A percentile compares a stretch with the other conserved stretches of the same genome.
These are phyloP conservation scores for Scheffersomyces cryptocercus DNA, from an alignment of 1,139 yeast genomes.

Conservation along the genomic window DNA sequence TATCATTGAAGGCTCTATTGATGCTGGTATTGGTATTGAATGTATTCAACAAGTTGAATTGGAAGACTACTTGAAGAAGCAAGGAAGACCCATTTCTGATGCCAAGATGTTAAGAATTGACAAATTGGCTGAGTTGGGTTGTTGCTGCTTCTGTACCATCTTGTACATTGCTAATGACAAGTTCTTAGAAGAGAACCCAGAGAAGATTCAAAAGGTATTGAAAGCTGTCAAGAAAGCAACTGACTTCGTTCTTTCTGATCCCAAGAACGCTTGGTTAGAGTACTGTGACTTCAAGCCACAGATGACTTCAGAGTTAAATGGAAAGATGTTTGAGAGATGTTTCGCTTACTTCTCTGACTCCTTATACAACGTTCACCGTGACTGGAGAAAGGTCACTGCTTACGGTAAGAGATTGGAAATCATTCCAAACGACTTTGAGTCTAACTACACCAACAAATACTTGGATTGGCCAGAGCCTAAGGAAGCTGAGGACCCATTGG, in stretches of 20 bases:
- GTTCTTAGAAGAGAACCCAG: slow-evolving; percentile 51
- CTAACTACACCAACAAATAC: slow-evolving; percentile 55
- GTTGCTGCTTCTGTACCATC: slow-evolving; percentile 62
- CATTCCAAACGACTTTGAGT: slow-evolving; percentile 47
- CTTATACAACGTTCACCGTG: slow-evolving; percentile 55
- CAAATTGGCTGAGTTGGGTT: slow-evolving; percentile 56
- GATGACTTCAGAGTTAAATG: slow-evolving; percentile 41
- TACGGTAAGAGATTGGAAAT: slow-evolving; percentile 57
- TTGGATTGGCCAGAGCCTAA: slow-evolving; percentile 51
- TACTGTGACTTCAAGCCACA: slow-evolving; percentile 51
- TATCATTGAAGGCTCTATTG: slow-evolving; percentile 55
- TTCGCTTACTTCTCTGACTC: slow-evolving; percentile 56
- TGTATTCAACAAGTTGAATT: slow-evolving; percentile 61
- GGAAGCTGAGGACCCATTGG: slow-evolving; percentile 47
- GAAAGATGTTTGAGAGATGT: slow-evolving; percentile 53
- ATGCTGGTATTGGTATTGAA: slow-evolving; percentile 61
- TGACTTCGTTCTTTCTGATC: slow-evolving; percentile 45
- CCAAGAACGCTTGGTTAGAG: slow-evolving; percentile 48
- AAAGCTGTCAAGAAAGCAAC: slow-evolving; percentile 53
- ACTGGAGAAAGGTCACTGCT: slow-evolving; percentile 57
- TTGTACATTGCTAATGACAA: slow-evolving; percentile 55
- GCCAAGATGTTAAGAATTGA: slow-evolving; percentile 61
- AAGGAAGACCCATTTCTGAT: slow-evolving; percentile 47
- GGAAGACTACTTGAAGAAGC: slow-evolving; percentile 48
- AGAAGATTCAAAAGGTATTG: slow-evolving; percentile 45